phyloP scores from a whole-genome alignment of 2,329 filamentous ascomycete species.

The Penicillium sp. region DNA sequence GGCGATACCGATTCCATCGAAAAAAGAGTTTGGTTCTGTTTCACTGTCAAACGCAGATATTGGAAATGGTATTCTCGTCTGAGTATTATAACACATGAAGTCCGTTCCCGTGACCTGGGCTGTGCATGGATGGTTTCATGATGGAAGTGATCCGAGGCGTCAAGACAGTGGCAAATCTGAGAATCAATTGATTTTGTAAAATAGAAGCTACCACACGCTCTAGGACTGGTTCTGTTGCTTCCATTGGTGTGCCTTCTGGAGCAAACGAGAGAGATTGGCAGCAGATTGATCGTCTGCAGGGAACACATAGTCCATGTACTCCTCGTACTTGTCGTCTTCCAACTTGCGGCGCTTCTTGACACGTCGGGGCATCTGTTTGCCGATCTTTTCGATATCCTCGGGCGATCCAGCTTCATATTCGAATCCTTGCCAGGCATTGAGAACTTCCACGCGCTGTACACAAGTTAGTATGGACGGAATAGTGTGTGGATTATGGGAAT shows the following conservation, averaged over 20 bases:
- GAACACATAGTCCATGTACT: slow-evolving; percentile 97
- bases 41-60: background rate
- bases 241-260: slow-evolving; percentile 85
- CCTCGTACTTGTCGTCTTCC: slow-evolving; percentile 91
- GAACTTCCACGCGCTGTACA: slow-evolving; percentile 70
- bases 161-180: background rate
- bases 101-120: background rate
- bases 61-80: background rate
- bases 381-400: slow-evolving; percentile 75
- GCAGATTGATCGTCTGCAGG: slow-evolving; percentile 88
- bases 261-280: slow-evolving; percentile 75
- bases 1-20: background rate
- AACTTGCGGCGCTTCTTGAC: slow-evolving; percentile 89
- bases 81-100: slow-evolving; percentile 1
- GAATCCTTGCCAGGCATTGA: slow-evolving; percentile 90
- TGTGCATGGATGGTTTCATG: background rate
- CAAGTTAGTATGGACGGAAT: slow-evolving; percentile 32
- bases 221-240: slow-evolving; percentile 65
- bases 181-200: background rate
- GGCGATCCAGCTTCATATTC: slow-evolving; percentile 77
- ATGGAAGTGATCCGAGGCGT: background rate
- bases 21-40: background rate
- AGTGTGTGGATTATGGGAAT: background rate
- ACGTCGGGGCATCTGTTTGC: slow-evolving; percentile 89
- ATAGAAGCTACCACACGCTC: background rate